Base-by-base conservation (phyloP, 129 eudicot species). In the Erigeron canadensis region DNA sequence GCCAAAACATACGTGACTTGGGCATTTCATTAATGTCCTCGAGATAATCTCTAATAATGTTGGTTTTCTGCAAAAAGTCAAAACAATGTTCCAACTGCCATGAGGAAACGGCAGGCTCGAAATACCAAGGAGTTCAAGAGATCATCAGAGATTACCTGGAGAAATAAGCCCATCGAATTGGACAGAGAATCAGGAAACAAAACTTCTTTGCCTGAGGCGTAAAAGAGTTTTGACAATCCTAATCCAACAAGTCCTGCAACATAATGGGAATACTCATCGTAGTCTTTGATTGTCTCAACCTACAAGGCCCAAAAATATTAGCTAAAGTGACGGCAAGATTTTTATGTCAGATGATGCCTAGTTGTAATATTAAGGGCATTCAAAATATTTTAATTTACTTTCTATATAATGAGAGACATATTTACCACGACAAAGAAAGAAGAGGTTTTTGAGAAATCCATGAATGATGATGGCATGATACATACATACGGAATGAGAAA, bases 1-100 rank as follows among this genome's bases (percentile, higher is more conserved):
- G 98, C 98, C 98, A 93, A 80, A 82, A 85, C 96, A 89, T 87
- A n/a, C 92, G 96, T 13, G 95, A 84, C 81, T 89, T 93, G 34
- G 95, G 96, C 64, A 87, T 87, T 83, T 89, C 98, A 54, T 87
- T 85, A 71, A 93, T 93, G 75, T 93, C 98, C 85, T 93, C 98
- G 65, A 93, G 74, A 75, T 85, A 93, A 82, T 93, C 96, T 70
- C 88, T 82, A 21, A 93, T 93, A 43, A 93, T 84, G 67, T 93
- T 85, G 71, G 92, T 78, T 86, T 93, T 93, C 98, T 93, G 87
- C 79, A 75, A 8, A 67, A 70, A 16, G 37, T 55, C 10, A 17
- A 47, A 41, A 5, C 56, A 34, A 34, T 22, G 23, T 57, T 3
- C 22, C 38, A 57, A 22, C 5, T 3, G 1, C 15, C 21, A 44